phyloP scores from a whole-genome alignment of 2,329 filamentous ascomycete species.

The Fusarium verrucosum region DNA sequence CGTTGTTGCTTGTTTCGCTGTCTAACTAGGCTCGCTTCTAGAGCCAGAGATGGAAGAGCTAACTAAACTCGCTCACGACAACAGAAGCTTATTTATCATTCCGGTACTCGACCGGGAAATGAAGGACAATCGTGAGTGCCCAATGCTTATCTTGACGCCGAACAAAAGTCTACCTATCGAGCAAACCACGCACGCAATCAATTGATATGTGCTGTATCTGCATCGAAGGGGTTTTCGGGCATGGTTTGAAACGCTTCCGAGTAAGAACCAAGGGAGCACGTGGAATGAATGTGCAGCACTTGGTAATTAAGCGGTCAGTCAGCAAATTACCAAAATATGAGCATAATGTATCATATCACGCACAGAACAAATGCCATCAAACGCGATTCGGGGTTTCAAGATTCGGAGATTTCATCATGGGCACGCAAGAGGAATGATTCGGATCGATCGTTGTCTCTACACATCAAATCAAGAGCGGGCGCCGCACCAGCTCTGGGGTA shows the following conservation, averaged over 20 bases:
- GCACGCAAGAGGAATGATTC: constrained; percentile 26
- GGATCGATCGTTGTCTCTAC: constrained; percentile 38
- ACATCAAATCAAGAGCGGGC: constrained; percentile 21
- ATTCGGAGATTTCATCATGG: constrained; percentile 54
- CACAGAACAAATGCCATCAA: not conserved
- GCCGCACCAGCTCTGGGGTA: constrained; percentile 31
- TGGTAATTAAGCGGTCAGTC: not conserved
- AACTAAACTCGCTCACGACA: not conserved
- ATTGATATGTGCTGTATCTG: not conserved
- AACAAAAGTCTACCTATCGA: not conserved
- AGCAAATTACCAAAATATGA: not conserved
- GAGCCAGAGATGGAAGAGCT: constrained; percentile 7
- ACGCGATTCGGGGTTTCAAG: not conserved
- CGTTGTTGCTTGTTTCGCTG: constrained; percentile 19
- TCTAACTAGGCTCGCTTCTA: constrained; percentile 26
- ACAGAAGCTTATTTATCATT: not conserved
- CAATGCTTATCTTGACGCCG: not conserved
- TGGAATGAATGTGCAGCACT: constrained; percentile 10
- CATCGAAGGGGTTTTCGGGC: not conserved
- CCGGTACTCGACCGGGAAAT: too few species aligned
- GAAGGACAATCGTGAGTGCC: not conserved
- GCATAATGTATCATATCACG: too few species aligned
- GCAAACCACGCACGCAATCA: not conserved
- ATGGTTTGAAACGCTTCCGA: constrained; percentile 12
- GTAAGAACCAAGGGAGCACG: constrained; percentile 4